Evolutionary conservation across 768 basidiomycete species (phyloP).

Genomic region (Suillus ampliporus): DNA sequence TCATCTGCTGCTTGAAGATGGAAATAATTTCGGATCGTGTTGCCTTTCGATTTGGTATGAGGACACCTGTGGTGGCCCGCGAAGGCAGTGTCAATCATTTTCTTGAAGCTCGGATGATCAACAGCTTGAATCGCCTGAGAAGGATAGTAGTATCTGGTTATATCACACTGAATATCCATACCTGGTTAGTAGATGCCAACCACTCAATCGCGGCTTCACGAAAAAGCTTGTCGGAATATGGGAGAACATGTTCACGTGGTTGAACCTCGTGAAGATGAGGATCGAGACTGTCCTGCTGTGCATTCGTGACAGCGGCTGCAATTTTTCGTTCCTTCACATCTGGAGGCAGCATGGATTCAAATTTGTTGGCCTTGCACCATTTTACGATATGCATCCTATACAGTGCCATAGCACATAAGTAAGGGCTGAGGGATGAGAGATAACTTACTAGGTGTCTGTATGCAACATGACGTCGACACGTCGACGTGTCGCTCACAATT

Average conservation of each 20-base stretch:
- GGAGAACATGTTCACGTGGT: conserved; percentile 23
- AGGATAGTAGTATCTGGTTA: not conserved
- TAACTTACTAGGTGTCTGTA: not conserved
- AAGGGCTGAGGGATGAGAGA: no score
- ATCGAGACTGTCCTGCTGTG: conserved; percentile 29
- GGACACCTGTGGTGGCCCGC: conserved; percentile 41
- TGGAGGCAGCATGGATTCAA: conserved; percentile 36
- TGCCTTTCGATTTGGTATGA: conserved; percentile 36
- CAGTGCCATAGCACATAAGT: not conserved
- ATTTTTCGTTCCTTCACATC: conserved; percentile 30
- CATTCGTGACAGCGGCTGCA: conserved; percentile 3
- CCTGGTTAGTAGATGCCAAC: conserved; percentile 47
- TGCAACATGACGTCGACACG: conserved; percentile 8
- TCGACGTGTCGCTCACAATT: not conserved
- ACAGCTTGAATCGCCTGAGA: conserved; percentile 39
- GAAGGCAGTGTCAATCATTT: conserved; percentile 48
- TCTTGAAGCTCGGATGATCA: conserved; percentile 41
- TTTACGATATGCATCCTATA: conserved; percentile 28
- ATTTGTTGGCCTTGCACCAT: conserved; percentile 33
- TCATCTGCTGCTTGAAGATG: conserved; percentile 33
- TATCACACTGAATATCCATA: conserved; percentile 19
- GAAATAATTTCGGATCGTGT: conserved; percentile 36
- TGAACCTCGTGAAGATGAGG: conserved; percentile 26
- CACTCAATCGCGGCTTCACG: conserved; percentile 34
- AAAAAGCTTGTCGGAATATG: conserved; percentile 36